Conservation (phyloP, 257 asterid species). For the Jasminum sambac region DNA sequence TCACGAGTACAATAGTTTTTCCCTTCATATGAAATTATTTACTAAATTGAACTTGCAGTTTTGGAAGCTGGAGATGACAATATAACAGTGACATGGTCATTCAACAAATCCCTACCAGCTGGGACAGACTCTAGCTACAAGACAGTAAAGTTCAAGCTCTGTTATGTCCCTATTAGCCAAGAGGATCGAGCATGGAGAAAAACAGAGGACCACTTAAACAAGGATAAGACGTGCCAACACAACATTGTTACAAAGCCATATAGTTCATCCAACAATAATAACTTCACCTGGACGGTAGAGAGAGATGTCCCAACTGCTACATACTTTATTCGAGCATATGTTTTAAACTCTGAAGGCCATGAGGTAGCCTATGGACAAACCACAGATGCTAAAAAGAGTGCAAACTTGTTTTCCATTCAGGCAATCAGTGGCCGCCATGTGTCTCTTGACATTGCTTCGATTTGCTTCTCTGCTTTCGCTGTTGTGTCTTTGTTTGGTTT, state of each 20-base stretch:
- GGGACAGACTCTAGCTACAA: conserved; percentile 27
- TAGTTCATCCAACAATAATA: conserved; percentile 19
- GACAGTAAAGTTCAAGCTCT: conserved; percentile 25
- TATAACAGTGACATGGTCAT: conserved; percentile 28
- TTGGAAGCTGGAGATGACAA: conserved; percentile 25
- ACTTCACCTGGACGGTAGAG: conserved; percentile 17
- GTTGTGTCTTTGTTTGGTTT: conserved; percentile 27
- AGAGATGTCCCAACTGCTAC: conserved; percentile 34
- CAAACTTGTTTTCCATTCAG: conserved; percentile 24
- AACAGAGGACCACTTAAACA: conserved; percentile 20
- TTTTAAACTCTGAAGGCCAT: neutral
- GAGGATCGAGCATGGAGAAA: conserved; percentile 36
- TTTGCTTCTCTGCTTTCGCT: conserved; percentile 33
- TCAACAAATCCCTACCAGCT: conserved; percentile 13
- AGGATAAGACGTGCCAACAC: conserved; percentile 33
- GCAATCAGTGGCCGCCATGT: conserved; percentile 24
- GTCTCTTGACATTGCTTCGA: conserved; percentile 25
- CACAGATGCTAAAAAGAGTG: conserved; percentile 18
- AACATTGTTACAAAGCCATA: conserved; percentile 21
- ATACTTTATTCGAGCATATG: conserved; percentile 33
- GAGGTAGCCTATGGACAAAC: conserved; percentile 31
- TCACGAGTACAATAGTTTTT: neutral
- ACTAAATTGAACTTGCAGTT: conserved; percentile 17
- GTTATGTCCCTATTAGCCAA: conserved; percentile 36
- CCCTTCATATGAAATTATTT: neutral